phyloP scores from a whole-genome alignment of 2,329 filamentous ascomycete species.

The Nothomitra cinnamomea region DNA sequence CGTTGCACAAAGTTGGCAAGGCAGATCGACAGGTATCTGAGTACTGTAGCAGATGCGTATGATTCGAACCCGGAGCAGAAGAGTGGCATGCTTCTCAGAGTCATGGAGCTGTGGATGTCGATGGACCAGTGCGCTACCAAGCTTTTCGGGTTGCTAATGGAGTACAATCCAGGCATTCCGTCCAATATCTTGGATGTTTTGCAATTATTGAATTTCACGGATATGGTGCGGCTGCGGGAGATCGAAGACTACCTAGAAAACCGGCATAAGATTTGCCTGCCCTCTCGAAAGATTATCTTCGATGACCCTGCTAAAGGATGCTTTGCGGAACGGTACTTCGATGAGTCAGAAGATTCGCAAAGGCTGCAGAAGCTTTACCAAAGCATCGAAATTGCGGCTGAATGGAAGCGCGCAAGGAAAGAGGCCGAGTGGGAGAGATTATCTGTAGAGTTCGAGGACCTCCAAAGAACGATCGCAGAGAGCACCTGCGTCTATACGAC shows the following conservation, averaged over 20 bases:
- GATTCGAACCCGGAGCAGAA: slow-evolving; percentile 3
- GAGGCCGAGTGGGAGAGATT: slow-evolving; percentile 21
- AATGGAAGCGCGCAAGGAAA: slow-evolving; percentile 19
- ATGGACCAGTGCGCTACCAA: slow-evolving; percentile 29
- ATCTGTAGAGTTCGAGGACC: slow-evolving; percentile 21
- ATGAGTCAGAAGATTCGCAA: slow-evolving; percentile 17
- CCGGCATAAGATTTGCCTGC: slow-evolving; percentile 17
- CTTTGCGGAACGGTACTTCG: slow-evolving; percentile 31
- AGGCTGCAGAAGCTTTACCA: slow-evolving; percentile 18
- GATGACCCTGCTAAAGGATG: slow-evolving; percentile 24
- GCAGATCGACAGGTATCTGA: background rate
- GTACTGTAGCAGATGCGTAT: background rate
- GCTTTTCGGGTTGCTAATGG: slow-evolving; percentile 29
- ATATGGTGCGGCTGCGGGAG: slow-evolving; percentile 33
- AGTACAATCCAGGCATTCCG: slow-evolving; percentile 35
- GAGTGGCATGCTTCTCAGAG: background rate
- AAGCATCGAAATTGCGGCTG: slow-evolving; percentile 21
- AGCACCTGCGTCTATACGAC: slow-evolving; percentile 20
- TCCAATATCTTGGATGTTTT: slow-evolving; percentile 36
- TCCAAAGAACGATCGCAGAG: slow-evolving; percentile 20
- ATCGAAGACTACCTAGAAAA: slow-evolving; percentile 33
- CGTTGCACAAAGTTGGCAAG: background rate
- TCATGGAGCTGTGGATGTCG: background rate
- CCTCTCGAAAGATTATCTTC: slow-evolving; percentile 28
- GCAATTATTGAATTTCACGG: slow-evolving; percentile 27